Evolutionary conservation across 805 yeast genomes (phyloP).

Genomic region (Metschnikowia picachoensis): DNA sequence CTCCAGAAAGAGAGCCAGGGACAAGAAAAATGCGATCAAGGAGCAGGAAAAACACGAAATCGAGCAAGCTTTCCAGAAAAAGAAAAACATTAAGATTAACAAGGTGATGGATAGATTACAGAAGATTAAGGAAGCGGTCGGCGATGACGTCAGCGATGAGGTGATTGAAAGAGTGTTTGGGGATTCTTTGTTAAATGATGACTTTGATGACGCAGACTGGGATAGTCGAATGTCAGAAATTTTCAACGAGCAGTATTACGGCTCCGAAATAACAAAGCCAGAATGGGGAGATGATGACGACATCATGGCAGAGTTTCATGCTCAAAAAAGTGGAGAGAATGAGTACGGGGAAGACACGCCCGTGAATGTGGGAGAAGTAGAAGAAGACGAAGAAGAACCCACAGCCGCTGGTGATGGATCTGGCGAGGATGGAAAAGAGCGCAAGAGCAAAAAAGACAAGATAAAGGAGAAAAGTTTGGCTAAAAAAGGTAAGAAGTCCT

Average conservation of each 20-base stretch:
- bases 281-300: conserved; percentile 50
- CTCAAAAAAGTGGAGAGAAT: conserved; percentile 18
- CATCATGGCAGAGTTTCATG: conserved; percentile 36
- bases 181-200: conserved; percentile 74
- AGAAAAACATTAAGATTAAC: conserved; percentile 72
- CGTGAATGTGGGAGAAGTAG: conserved; percentile 1
- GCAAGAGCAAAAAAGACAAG: conserved; percentile 51
- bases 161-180: conserved; percentile 64
- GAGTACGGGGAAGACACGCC: conserved; percentile 8
- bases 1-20: conserved; percentile 79
- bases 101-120: conserved; percentile 69
- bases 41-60: conserved; percentile 49
- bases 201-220: conserved; percentile 90
- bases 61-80: conserved; percentile 60
- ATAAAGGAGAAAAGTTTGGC: conserved; percentile 52
- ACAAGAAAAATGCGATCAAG: conserved; percentile 55
- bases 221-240: conserved; percentile 79
- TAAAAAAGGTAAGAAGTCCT: conserved; percentile 58
- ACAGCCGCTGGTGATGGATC: conserved; percentile 20
- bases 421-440: conserved; percentile 20
- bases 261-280: conserved; percentile 49
- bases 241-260: conserved; percentile 81
- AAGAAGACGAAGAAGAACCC: conserved; percentile 20
- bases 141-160: conserved; percentile 58
- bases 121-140: conserved; percentile 64